Conservation (phyloP, 176 grass and related monocot species). For the Eremochloa ophiuroides region DNA sequence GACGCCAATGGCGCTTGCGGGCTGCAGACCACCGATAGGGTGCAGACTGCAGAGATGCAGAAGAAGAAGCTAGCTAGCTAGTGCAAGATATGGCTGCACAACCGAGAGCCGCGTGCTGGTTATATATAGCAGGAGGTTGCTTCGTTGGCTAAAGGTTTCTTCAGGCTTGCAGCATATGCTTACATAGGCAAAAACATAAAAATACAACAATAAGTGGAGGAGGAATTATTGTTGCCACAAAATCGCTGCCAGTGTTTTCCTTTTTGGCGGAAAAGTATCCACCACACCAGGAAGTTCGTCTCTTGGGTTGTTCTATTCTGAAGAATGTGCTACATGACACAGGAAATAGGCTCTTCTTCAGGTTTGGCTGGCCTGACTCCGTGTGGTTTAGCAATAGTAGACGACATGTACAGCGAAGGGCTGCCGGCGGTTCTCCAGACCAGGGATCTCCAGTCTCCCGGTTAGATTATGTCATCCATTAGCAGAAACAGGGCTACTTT, state of each 20-base stretch:
- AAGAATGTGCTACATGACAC: slow-evolving; percentile 18
- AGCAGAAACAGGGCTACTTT: background rate
- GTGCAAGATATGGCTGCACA: slow-evolving; percentile 32
- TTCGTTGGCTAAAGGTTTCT: background rate
- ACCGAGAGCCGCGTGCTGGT: slow-evolving; percentile 20
- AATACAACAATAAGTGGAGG: background rate
- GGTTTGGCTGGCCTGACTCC: slow-evolving; percentile 11
- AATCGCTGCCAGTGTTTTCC: slow-evolving; percentile 30
- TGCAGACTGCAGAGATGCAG: background rate
- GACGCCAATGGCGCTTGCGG: slow-evolving; percentile 1
- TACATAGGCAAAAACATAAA: background rate
- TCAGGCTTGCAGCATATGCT: background rate
- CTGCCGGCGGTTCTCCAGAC: slow-evolving; percentile 41
- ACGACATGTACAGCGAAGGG: slow-evolving; percentile 16
- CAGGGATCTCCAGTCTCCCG: slow-evolving; percentile 8
- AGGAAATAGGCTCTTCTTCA: slow-evolving; percentile 14
- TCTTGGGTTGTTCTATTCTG: slow-evolving; percentile 14
- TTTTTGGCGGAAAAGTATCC: slow-evolving; percentile 19
- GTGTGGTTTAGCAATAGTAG: slow-evolving; percentile 18
- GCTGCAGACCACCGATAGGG: background rate
- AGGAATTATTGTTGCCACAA: slow-evolving; percentile 29
- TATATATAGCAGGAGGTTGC: slow-evolving; percentile 22
- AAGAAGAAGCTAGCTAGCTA: slow-evolving; percentile 16
- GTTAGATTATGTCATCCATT: slow-evolving; percentile 17
- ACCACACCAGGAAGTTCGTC: slow-evolving; percentile 7